phyloP scores from a whole-genome alignment of 139 green algal species.

The Asterochloris erici region DNA sequence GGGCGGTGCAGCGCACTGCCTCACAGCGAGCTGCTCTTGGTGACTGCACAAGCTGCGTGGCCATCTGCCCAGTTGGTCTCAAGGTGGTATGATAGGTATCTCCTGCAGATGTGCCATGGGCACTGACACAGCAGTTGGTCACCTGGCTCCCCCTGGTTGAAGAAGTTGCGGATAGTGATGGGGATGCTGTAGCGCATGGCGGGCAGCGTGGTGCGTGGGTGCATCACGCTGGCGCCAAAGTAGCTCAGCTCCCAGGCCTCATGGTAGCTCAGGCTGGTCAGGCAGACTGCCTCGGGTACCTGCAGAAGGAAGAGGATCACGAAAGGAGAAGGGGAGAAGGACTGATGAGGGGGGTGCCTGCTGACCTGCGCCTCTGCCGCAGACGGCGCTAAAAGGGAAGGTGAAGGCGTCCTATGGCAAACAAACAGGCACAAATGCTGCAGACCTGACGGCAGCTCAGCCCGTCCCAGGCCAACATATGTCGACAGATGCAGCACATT shows the following conservation, averaged over 20 bases:
- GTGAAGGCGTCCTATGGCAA: background rate
- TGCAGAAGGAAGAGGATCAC: background rate
- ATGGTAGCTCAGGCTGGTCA: conserved; percentile 78
- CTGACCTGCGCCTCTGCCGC: too few relatives aligned
- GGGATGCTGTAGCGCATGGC: conserved; percentile 94
- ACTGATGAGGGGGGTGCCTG: too few relatives aligned
- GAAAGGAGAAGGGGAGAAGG: too few relatives aligned
- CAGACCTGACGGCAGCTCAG: too few relatives aligned
- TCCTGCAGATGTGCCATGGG: too few relatives aligned
- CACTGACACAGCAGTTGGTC: background rate
- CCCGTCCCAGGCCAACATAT: background rate
- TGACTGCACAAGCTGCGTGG: background rate
- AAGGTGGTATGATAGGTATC: too few relatives aligned
- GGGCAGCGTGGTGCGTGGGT: conserved; percentile 94
- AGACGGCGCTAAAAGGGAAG: background rate
- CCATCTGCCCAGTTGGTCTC: too few relatives aligned
- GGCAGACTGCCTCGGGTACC: conserved; percentile 77
- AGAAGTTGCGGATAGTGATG: conserved; percentile 96
- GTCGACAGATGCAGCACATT: background rate
- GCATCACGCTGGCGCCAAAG: conserved; percentile 98
- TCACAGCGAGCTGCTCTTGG: background rate
- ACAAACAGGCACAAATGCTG: too few relatives aligned
- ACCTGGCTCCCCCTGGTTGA: conserved; percentile 78
- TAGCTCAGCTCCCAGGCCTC: conserved; percentile 98
- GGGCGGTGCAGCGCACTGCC: too few relatives aligned